Base-by-base conservation (phyloP, 805 yeast genomes). In the Ogataea nitratoaversa region DNA sequence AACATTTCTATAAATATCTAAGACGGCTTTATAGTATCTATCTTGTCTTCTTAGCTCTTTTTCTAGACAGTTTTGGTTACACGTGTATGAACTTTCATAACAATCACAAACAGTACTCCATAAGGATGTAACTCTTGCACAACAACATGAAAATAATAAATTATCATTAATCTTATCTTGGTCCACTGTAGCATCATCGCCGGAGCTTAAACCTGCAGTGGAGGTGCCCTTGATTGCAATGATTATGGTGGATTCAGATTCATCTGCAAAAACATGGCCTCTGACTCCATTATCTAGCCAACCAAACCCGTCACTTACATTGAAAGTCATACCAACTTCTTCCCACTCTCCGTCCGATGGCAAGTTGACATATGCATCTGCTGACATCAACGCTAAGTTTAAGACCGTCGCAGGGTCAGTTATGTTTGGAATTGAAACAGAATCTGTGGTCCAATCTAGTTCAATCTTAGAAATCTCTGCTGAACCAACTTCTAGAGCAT, bases 51-150 rank as follows among this genome's bases (percentile, higher is more conserved):
- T 68, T 36, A 90, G 63, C 54, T 86, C 95, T 37, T 66, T 69
- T 58, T 89, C 97, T 19, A 93, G 64, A 57, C 99, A 93, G 43
- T 74, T 74, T 61, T 88, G 93, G 61, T 89, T 82, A 63, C 99
- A 93, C 0, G 91, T 85, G 60, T 86, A 87, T 0, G 95, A 76
- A 38, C 76, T 78, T 46, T 79, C 76, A 56, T 83, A 91, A 59
- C 99, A 93, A 60, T 89, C 96, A 64, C 99, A 93, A 1, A 89
- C 98, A 0, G 97, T 84, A 7, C 83, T 78, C 99, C 98, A 93
- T 62, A 87, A 63, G 49, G 88, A 89, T 29, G 93, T 78, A 1
- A 91, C 83, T 29, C 97, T 72, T 0, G 96, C 98, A 65, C 99
- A 93, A 60, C 99, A 93, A 61, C 99, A 93, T 9, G 95, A 85